Percentiles rank a stretch among this genome's conserved stretches.
phyloP scores from a whole-genome alignment of 305 asterid genomes.

The Andrographis paniculata region DNA sequence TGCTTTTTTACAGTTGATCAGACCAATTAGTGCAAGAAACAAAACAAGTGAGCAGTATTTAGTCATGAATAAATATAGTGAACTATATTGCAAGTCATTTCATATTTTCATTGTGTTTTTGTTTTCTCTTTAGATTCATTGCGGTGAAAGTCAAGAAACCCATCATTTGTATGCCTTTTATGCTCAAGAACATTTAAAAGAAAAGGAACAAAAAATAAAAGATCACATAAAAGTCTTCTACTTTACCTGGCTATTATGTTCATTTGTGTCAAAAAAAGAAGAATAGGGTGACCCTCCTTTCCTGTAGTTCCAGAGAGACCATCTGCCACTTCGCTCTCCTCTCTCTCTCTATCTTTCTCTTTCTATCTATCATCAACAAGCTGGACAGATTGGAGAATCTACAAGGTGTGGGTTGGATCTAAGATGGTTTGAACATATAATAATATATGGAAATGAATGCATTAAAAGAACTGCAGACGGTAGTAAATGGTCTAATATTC shows the following conservation, averaged over 20 bases:
- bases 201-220: neutral
- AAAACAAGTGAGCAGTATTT: neutral
- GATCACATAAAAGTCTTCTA: constrained; percentile 16
- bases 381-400: constrained; percentile 54
- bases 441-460: constrained; percentile 30
- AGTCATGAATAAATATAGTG: constrained; percentile 14
- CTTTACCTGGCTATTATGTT: constrained; percentile 44
- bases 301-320: constrained; percentile 23
- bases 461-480: constrained; percentile 53
- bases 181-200: constrained; percentile 5
- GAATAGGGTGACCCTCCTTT: constrained; percentile 23
- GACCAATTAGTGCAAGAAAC: constrained; percentile 23
- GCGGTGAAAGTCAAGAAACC: constrained; percentile 15
- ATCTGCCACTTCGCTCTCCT: constrained; percentile 9
- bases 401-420: constrained; percentile 55
- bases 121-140: constrained; percentile 19
- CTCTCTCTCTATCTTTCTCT: too few species aligned
- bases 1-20: constrained; percentile 25
- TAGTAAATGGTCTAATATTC: constrained; percentile 42
- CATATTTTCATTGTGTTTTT: too few species aligned
- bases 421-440: constrained; percentile 58
- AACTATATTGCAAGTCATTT: constrained; percentile 13
- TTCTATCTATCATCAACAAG: constrained; percentile 24
- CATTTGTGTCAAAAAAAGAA: constrained; percentile 22
- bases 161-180: constrained; percentile 16